Percentiles rank a stretch among this genome's conserved stretches.
Evolutionary conservation across 2,329 filamentous ascomycete species (phyloP).

Genomic region (Aspergillus aculeatinus): DNA sequence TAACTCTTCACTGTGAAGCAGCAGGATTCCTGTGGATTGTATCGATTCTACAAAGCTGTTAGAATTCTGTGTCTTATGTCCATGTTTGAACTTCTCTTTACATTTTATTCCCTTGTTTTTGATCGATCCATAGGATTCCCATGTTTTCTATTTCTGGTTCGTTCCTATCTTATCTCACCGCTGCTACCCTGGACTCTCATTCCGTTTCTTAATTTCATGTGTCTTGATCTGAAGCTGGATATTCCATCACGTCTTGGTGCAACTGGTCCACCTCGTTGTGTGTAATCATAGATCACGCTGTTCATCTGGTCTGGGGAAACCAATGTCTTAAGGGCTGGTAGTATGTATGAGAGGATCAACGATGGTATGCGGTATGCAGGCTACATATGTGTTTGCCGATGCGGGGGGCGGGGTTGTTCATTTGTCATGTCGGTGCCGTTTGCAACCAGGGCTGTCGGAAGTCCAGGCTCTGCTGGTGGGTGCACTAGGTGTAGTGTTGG

Average conservation of each 20-base stretch:
- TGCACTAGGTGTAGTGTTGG: no score
- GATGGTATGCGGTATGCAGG: conserved; percentile 23
- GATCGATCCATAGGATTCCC: conserved; percentile 15
- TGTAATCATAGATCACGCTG: conserved; percentile 34
- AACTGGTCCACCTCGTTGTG: conserved; percentile 28
- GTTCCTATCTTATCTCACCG: conserved; percentile 12
- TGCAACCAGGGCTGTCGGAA: conserved; percentile 12
- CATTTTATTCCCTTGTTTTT: conserved; percentile 9
- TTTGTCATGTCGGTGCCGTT: conserved; percentile 29
- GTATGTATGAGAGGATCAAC: conserved; percentile 28
- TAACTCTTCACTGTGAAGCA: conserved; percentile 17
- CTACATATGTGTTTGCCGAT: conserved; percentile 38
- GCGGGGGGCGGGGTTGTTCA: conserved; percentile 29
- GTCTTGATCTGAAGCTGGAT: conserved; percentile 36
- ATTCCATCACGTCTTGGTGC: conserved; percentile 39
- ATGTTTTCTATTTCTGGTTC: conserved; percentile 18
- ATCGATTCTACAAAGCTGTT: background rate
- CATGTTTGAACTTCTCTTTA: background rate
- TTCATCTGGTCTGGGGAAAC: conserved; percentile 28
- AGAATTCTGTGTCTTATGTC: conserved; percentile 4
- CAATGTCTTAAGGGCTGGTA: conserved; percentile 23
- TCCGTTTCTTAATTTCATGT: conserved; percentile 23
- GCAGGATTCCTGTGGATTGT: conserved; percentile 13
- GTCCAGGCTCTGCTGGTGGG: conserved; percentile 8
- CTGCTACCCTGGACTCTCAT: conserved; percentile 13